Conservation (phyloP, 331 rosid species). For the Rosa hybrid region DNA sequence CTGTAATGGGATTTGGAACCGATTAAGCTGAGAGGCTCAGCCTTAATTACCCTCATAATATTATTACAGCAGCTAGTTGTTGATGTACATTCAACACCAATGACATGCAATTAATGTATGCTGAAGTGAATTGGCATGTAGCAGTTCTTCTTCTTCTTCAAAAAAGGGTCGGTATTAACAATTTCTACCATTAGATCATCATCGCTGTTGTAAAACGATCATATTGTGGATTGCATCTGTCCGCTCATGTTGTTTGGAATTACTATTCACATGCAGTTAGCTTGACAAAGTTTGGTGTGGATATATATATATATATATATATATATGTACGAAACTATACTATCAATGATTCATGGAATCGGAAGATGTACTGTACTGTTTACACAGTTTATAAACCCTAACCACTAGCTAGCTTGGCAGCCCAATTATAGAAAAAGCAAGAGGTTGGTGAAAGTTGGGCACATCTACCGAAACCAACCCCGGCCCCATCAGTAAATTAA, state of each 20-base stretch:
- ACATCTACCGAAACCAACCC: neutral
- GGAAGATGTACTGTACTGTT: neutral
- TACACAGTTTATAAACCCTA: neutral
- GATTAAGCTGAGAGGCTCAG: neutral
- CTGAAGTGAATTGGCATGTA: no score
- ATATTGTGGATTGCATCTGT: neutral
- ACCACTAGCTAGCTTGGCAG: neutral
- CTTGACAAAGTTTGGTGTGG: no score
- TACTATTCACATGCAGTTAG: no score
- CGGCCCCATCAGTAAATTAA: neutral
- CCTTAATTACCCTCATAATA: neutral
- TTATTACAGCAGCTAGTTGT: no score
- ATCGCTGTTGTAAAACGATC: neutral
- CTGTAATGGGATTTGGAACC: no score
- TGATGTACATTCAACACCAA: neutral
- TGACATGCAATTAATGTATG: neutral
- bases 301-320: no score
- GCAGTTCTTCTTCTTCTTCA: no score
- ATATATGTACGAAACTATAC: no score
- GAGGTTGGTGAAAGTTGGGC: conserved; percentile 2
- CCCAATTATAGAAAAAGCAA: neutral
- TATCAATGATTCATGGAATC: neutral
- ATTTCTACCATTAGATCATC: no score
- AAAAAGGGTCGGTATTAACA: no score
- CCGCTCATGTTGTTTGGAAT: neutral